Conservation (phyloP, 2,329 filamentous ascomycete genomes). For the Pestalotiopsis sp. region DNA sequence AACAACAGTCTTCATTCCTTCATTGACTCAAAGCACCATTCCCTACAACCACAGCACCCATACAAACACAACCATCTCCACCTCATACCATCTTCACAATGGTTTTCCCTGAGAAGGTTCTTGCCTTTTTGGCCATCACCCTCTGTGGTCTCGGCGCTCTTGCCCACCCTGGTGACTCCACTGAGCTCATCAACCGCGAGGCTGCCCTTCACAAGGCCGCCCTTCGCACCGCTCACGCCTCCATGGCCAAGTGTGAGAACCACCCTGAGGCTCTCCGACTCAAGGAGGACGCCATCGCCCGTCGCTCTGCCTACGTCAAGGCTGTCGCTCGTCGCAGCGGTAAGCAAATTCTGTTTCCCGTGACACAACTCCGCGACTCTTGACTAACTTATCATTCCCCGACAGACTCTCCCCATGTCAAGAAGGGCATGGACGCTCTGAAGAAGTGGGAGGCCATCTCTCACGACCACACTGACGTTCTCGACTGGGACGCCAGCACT, state of each 20-base stretch:
- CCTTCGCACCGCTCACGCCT: not conserved
- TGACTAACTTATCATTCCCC: not conserved
- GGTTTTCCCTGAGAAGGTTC: not conserved
- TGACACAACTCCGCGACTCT: not conserved
- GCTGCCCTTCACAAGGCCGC: not conserved
- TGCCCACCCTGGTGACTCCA: not conserved
- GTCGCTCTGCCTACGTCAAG: not conserved
- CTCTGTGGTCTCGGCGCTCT: not conserved
- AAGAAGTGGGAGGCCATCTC: not conserved
- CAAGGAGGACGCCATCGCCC: not conserved
- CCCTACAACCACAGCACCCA: not conserved
- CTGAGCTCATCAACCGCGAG: not conserved
- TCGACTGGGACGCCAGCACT: conserved; percentile 33
- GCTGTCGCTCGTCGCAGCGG: not conserved
- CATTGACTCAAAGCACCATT: too few species aligned
- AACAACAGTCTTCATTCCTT: too few species aligned
- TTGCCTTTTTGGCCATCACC: not conserved
- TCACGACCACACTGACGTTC: not conserved
- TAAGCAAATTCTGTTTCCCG: not conserved
- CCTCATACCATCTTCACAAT: not conserved
- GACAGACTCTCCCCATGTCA: not conserved
- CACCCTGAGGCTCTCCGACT: not conserved
- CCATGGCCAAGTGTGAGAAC: not conserved
- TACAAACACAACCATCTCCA: not conserved
- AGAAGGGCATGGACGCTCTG: not conserved